Evolutionary conservation across 75 land plant species (phyloP), one percentile per base, ranked within the genome.

Genomic region (Chamaecyparis obtusa): DNA sequence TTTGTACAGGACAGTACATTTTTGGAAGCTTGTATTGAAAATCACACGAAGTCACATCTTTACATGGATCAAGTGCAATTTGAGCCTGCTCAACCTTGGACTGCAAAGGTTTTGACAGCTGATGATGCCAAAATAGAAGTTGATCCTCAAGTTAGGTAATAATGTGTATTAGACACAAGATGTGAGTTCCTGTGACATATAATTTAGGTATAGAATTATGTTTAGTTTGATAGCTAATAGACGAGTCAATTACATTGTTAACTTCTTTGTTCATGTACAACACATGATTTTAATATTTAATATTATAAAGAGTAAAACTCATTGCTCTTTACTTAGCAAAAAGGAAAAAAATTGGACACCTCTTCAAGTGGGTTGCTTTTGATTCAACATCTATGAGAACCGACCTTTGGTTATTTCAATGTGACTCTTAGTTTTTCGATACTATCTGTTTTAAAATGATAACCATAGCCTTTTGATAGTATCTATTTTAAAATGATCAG

Each of bases 1-100:
- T 72, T 24, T 27, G 55, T 71, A 48, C 91, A 98, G 99, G 99
- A 94, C 11, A 94, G 39, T 54, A 96, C 99, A 48, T 98, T 90
- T 93, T 79, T 98, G 83, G 99, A 98, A 88, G 99, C 99, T 60
- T 95, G 99, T 92, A 95, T 98, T 81, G 99, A 98, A 86, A 98
- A 98, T 87, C 99, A 97, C 88, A 98, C 99, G 64, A 96, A 96
- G 85, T 90, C 94, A 76, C 98, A 93, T 88, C 97, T 98, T 85
- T 97, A 90, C 56, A 94, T 98, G 97, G 99, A 98, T 81, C 93
- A 98, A 92, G 99, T 98, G 84, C 96, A 95, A 33, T 97, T 98
- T 93, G 99, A 98, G 86, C 99, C 99, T 83, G 87, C 95, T 79
- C 93, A 87, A 55, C 91, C 98, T 55, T 95, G 97, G 97, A 93